A percentile compares a stretch with the other conserved stretches of the same genome.
Evolutionary conservation across 208 protist genomes (phyloP).

Genomic region (Polymyxa betae): DNA sequence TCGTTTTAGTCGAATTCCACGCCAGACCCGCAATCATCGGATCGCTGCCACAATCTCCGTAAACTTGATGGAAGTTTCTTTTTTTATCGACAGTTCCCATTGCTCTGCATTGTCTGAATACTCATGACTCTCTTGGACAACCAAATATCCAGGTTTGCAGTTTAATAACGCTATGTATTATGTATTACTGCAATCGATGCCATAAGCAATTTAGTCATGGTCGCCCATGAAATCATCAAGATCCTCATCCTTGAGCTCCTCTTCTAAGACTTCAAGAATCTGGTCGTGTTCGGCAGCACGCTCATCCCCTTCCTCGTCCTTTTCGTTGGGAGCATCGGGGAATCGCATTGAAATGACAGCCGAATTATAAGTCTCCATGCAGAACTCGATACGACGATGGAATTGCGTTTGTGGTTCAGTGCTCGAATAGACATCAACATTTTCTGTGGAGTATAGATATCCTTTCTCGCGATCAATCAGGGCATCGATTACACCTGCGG

Average conservation of each 20-base stretch:
- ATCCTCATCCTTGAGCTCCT: constrained; percentile 51
- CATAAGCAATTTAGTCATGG: constrained; percentile 31
- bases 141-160: too few species aligned
- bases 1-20: too few species aligned
- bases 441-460: constrained; percentile 51
- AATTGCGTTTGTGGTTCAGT: constrained; percentile 50
- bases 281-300: constrained; percentile 45
- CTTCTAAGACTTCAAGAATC: constrained; percentile 47
- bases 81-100: too few species aligned
- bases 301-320: constrained; percentile 49
- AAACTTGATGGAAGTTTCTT: too few species aligned
- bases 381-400: constrained; percentile 55
- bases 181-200: too few species aligned
- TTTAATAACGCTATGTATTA: too few species aligned
- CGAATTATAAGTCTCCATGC: constrained; percentile 50
- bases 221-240: constrained; percentile 41
- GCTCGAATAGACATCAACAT: constrained; percentile 56
- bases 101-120: too few species aligned
- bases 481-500: constrained; percentile 47
- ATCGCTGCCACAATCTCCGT: too few species aligned
- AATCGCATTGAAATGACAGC: constrained; percentile 57
- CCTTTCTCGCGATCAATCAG: constrained; percentile 53
- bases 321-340: constrained; percentile 4
- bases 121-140: too few species aligned
- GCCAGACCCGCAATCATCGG: too few species aligned